Percentiles rank a stretch among this genome's conserved stretches.
Conservation (phyloP, 306 rosid species). For the Ceratonia siliqua region DNA sequence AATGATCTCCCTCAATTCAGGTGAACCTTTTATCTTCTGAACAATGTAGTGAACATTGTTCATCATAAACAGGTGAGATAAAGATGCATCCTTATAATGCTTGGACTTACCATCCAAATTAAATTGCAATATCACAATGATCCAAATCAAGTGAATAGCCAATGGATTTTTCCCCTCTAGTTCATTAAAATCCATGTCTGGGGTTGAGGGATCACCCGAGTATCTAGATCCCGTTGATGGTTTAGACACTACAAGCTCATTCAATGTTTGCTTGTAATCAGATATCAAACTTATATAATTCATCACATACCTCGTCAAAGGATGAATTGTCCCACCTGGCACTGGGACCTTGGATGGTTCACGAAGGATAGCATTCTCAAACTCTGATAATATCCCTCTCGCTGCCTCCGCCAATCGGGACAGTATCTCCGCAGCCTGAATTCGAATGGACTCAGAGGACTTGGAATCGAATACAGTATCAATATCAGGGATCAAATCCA, state of each 20-base stretch:
- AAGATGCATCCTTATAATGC: conserved; percentile 80
- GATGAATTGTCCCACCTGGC: conserved; percentile 97
- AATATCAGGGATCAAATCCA: conserved; percentile 86
- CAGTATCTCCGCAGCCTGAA: conserved; percentile 91
- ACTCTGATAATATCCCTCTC: conserved; percentile 88
- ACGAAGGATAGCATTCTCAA: conserved; percentile 86
- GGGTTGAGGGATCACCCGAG: conserved; percentile 77
- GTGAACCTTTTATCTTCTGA: conserved; percentile 84
- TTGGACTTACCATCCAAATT: conserved; percentile 91
- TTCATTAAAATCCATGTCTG: conserved; percentile 89
- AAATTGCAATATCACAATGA: conserved; percentile 83
- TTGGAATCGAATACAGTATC: conserved; percentile 86
- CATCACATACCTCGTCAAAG: conserved; percentile 97
- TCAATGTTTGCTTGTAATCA: conserved; percentile 80
- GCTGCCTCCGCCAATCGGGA: conserved; percentile 95
- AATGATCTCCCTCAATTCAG: conserved; percentile 88
- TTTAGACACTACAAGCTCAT: conserved; percentile 85
- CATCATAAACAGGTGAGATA: conserved; percentile 84
- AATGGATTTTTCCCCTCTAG: conserved; percentile 77
- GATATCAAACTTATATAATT: conserved; percentile 90
- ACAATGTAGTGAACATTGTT: conserved; percentile 98
- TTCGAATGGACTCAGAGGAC: conserved; percentile 75
- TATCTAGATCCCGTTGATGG: conserved; percentile 84
- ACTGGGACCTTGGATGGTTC: conserved; percentile 91
- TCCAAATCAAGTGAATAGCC: conserved; percentile 96